phyloP scores from a whole-genome alignment of 2,329 filamentous ascomycete species.

The Biscogniauxia sp. region DNA sequence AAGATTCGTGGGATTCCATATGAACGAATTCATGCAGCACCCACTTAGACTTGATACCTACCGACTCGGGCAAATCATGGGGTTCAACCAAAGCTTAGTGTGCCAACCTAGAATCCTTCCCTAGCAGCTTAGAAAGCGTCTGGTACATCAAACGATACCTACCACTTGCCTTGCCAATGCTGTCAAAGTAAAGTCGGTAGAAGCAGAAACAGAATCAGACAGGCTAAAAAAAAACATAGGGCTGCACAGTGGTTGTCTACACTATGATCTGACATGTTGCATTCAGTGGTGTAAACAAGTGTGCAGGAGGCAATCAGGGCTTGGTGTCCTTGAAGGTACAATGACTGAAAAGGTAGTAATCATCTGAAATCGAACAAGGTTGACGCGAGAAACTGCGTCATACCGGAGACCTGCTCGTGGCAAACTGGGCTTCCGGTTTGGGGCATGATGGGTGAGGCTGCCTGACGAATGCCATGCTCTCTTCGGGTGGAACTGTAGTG shows the following conservation, averaged over 20 bases:
- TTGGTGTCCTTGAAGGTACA: background rate
- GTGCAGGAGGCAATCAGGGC: background rate
- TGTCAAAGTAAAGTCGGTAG: background rate
- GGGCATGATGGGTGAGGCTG: background rate
- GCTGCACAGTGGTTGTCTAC: constrained; percentile 7
- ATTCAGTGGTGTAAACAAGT: constrained; percentile 2
- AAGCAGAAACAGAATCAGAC: background rate
- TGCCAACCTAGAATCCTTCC: background rate
- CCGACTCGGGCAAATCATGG: background rate
- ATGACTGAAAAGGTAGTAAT: background rate
- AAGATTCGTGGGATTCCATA: background rate
- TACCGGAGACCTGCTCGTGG: background rate
- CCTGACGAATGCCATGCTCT: background rate
- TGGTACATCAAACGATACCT: background rate
- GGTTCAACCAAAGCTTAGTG: background rate
- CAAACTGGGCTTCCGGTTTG: background rate
- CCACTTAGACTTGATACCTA: background rate
- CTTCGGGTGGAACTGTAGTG: background rate
- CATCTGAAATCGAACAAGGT: background rate
- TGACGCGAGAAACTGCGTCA: background rate
- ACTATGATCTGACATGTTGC: background rate
- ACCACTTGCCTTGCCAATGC: background rate
- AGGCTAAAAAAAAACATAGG: background rate
- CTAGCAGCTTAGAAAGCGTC: background rate
- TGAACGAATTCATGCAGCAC: background rate